Evolutionary conservation across 768 basidiomycete genomes (phyloP), one percentile per base, ranked within the genome.

Genomic region (Filobasidium floriforme): DNA sequence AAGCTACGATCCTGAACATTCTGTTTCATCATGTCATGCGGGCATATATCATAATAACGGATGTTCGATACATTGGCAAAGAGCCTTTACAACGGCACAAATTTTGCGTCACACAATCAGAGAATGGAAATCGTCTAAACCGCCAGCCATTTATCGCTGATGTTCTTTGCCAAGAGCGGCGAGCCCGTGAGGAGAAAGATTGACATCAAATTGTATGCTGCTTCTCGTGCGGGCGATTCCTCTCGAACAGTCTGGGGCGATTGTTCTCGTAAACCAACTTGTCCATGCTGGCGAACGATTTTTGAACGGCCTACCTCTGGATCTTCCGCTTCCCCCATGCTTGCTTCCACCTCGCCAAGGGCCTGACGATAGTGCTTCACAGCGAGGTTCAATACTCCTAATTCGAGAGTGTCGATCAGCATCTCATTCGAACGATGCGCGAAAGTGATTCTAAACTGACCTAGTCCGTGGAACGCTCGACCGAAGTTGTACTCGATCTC

Each of bases 401-500:
- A 32, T 19, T 7, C 18, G 24, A 46, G 24, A 12, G 14, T 28
- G 19, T 44, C 41, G 32, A 14, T 1, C 14, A 28, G 22, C 18
- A 15, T 6, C 59, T 41, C 44, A 60, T 41, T 49, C 2, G 22
- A 10, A 19, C 26, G 3, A n/a, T n/a, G 32, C 12, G 12, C 7
- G 7, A 59, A 18, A 24, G 12, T 9, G 44, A 55, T 11, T 41
- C 0, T 6, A 15, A 14, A 72, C 83, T 63, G 68, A 91, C 92
- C 89, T n/a, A 96, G 81, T 66, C 92, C 89, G 74, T 98, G 94
- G 75, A 96, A 98, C 1, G 86, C 85, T 55, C 94, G 82, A 0
- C 88, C 94, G 73, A 93, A 89, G 77, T 99, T 99, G 76, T 85
- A 97, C 66, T 99, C 90, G 3, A 94, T 87, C 77, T 98, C 93